Conservation (phyloP, 163 green algal species). For the Volvox carteri region DNA sequence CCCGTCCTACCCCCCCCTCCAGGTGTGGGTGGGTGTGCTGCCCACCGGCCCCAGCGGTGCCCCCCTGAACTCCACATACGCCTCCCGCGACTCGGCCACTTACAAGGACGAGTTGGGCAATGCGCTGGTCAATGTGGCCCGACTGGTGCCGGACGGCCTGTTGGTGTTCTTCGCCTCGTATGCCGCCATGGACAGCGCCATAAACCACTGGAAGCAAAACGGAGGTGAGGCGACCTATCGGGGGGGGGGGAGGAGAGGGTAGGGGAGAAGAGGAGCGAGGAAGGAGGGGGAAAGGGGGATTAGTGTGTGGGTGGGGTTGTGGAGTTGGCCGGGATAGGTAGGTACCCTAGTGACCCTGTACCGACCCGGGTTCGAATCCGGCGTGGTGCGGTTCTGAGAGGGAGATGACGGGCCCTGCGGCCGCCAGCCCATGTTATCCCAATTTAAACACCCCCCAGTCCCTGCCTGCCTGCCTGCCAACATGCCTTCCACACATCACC, state of each 20-base stretch:
- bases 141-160: constrained; percentile 90
- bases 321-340: too few relatives aligned
- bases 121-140: constrained; percentile 77
- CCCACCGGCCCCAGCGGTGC: constrained; percentile 73
- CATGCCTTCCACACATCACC: too few relatives aligned
- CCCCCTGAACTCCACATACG: constrained; percentile 83
- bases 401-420: too few relatives aligned
- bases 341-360: too few relatives aligned
- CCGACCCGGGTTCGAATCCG: too few relatives aligned
- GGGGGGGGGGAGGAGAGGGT: not conserved
- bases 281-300: not conserved
- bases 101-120: constrained; percentile 81
- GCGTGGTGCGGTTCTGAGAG: too few relatives aligned
- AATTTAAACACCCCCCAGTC: too few relatives aligned
- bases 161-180: constrained; percentile 98
- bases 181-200: constrained; percentile 81
- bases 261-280: not conserved
- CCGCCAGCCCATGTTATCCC: too few relatives aligned
- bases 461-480: too few relatives aligned
- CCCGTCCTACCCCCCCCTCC: too few relatives aligned
- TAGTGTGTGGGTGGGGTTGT: not conserved
- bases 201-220: constrained; percentile 82
- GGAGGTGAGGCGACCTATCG: constrained; percentile 40
- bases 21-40: constrained; percentile 88
- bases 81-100: constrained; percentile 63